These are phyloP conservation scores for Kazachstania bromeliacearum DNA, from an alignment of 805 yeast genomes.

Conservation along the genomic window DNA sequence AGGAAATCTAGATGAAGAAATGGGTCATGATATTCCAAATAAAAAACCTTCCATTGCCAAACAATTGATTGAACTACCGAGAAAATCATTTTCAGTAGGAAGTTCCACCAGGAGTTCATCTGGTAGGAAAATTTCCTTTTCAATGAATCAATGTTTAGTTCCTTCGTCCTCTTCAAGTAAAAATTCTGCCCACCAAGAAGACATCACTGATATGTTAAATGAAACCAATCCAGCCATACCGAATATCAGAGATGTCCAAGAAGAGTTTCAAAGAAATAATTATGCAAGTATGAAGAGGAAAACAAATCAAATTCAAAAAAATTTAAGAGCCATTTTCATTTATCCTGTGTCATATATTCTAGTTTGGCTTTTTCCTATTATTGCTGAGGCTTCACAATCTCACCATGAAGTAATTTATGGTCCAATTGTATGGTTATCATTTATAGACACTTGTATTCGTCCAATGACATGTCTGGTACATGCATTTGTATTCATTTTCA, in stretches of 20 bases:
- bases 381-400: conserved; percentile 50
- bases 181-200: no score
- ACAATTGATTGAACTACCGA: no score
- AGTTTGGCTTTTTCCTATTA: conserved; percentile 75
- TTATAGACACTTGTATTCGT: conserved; percentile 65
- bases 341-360: conserved; percentile 77
- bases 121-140: no score
- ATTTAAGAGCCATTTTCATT: conserved; percentile 68
- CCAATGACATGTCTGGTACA: conserved; percentile 77
- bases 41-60: no score
- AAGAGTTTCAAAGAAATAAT: conserved; percentile 48
- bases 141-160: no score
- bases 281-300: conserved; percentile 53
- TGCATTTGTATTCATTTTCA: conserved; percentile 58
- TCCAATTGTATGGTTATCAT: conserved; percentile 53
- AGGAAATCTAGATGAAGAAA: no score
- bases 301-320: conserved; percentile 59
- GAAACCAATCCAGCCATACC: no score
- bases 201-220: no score
- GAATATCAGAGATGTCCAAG: conserved; percentile 13
- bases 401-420: conserved; percentile 38
- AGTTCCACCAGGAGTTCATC: no score
- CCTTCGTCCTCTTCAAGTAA: no score
- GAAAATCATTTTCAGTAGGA: no score
- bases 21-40: no score